These are phyloP conservation scores for Apiospora arundinis DNA, from an alignment of 2,329 filamentous ascomycete species.

Conservation along the genomic window DNA sequence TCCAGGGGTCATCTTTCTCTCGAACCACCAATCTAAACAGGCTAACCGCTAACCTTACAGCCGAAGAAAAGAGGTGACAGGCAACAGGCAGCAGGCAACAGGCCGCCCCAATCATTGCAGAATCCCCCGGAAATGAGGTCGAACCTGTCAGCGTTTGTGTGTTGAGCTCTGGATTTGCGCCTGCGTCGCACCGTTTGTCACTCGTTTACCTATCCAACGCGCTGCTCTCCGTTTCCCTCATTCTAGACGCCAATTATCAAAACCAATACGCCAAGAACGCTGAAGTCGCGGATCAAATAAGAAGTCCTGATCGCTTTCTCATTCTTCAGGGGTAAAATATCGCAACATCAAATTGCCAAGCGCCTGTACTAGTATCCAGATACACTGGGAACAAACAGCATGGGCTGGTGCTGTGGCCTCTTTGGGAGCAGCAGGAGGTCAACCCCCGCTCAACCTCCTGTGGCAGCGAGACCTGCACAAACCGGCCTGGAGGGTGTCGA, in stretches of 20 bases:
- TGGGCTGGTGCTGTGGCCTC: constrained; percentile 25
- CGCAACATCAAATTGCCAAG: not conserved
- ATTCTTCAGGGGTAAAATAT: too few relatives aligned
- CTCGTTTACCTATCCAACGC: not conserved
- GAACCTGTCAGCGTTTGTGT: not conserved
- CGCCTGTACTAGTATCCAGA: not conserved
- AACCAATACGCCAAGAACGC: not conserved
- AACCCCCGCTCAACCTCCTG: not conserved
- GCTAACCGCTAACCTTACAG: not conserved
- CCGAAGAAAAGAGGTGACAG: not conserved
- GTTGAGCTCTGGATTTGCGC: too few relatives aligned
- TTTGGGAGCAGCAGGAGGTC: constrained; percentile 3
- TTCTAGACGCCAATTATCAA: not conserved
- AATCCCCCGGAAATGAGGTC: not conserved
- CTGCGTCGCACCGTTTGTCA: not conserved
- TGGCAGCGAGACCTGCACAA: not conserved
- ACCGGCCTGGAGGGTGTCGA: constrained; percentile 30
- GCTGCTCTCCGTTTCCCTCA: not conserved
- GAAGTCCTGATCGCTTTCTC: too few relatives aligned
- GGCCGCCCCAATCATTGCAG: not conserved
- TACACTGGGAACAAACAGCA: not conserved
- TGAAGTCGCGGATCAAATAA: too few relatives aligned
- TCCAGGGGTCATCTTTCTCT: not conserved
- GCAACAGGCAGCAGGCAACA: not conserved
- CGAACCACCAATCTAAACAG: not conserved